These are phyloP conservation scores for Tubosaeta brunneosetosa DNA, from an alignment of 768 basidiomycete species.

Conservation along the genomic window DNA sequence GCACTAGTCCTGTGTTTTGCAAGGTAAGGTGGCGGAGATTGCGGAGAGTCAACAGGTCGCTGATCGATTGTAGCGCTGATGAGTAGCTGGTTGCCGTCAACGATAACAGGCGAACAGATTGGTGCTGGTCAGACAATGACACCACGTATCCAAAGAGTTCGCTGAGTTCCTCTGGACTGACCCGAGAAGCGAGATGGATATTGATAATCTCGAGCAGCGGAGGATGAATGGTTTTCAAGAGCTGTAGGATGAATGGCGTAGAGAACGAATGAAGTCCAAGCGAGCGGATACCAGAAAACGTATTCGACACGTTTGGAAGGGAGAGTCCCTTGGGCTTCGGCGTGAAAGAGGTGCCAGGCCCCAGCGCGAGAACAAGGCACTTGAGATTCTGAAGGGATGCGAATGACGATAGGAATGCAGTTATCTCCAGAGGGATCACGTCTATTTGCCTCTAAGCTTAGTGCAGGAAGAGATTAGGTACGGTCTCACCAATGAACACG, in stretches of 20 bases:
- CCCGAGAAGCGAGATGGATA: neutral
- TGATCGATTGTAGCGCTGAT: neutral
- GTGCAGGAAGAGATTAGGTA: neutral
- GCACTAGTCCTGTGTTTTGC: neutral
- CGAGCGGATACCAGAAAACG: neutral
- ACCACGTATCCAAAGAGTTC: neutral
- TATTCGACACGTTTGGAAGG: neutral
- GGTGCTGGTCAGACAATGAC: neutral
- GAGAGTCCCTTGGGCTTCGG: neutral
- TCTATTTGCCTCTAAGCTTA: neutral
- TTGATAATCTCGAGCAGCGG: neutral
- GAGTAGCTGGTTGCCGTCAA: neutral
- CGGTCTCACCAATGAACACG: constrained; percentile 14
- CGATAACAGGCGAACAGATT: neutral
- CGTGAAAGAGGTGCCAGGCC: neutral
- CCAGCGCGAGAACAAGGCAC: constrained; percentile 16
- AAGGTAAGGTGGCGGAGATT: neutral
- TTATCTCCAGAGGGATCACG: constrained; percentile 12
- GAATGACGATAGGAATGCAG: constrained; percentile 11
- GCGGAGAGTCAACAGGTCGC: neutral
- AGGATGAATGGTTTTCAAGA: neutral
- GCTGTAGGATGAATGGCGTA: neutral
- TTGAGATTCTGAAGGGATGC: constrained; percentile 14
- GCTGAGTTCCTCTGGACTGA: neutral
- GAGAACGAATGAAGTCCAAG: neutral